phyloP scores from a whole-genome alignment of 768 basidiomycete species.

The Lyophyllum atratum region DNA sequence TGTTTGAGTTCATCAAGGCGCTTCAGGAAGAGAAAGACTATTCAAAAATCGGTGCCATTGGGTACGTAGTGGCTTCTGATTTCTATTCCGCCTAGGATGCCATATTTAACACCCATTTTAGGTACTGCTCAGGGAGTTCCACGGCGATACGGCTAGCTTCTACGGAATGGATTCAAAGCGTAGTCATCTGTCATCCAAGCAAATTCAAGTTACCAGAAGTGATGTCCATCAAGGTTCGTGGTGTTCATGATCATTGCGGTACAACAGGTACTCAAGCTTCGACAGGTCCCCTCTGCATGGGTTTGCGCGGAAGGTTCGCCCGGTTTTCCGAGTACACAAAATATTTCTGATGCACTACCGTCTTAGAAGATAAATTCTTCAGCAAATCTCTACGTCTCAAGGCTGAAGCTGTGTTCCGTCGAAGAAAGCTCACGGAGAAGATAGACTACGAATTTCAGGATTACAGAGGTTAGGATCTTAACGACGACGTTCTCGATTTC shows the following conservation, averaged over 20 bases:
- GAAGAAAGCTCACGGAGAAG: conserved; percentile 34
- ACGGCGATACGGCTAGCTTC: conserved; percentile 37
- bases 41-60: conserved; percentile 43
- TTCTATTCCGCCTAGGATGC: background rate
- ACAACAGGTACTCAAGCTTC: background rate
- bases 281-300: conserved; percentile 35
- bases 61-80: conserved; percentile 25
- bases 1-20: conserved; percentile 36
- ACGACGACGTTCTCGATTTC: background rate
- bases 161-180: conserved; percentile 35
- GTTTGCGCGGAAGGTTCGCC: conserved; percentile 42
- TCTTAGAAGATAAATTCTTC: conserved; percentile 41
- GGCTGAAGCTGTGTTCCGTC: conserved; percentile 37
- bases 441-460: conserved; percentile 48
- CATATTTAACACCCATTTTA: conserved; percentile 8
- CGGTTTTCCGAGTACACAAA: background rate
- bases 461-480: conserved; percentile 38
- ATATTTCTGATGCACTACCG: background rate
- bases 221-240: conserved; percentile 36
- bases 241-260: background rate
- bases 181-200: conserved; percentile 45
- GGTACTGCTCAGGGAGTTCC: conserved; percentile 47
- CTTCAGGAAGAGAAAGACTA: conserved; percentile 42
- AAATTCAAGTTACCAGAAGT: conserved; percentile 32
- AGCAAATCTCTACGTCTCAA: conserved; percentile 27